Evolutionary conservation across 2,329 filamentous ascomycete genomes (phyloP).

Genomic region (Alternaria sp.): DNA sequence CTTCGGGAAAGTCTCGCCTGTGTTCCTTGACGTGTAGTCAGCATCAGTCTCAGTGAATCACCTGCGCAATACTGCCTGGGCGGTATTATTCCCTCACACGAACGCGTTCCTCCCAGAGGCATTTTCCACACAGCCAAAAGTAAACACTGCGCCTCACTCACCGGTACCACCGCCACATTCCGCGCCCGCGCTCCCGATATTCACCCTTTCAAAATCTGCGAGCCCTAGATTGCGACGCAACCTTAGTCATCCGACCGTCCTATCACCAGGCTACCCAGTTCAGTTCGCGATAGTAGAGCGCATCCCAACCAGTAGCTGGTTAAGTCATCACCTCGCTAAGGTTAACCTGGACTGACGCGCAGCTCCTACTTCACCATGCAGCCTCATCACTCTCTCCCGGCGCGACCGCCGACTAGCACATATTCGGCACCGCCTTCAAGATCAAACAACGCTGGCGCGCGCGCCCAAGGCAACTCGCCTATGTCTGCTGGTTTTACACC

Average conservation of each 20-base stretch:
- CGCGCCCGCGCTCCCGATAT: constrained; percentile 2
- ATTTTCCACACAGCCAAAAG: constrained; percentile 21
- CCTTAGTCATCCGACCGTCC: constrained; percentile 6
- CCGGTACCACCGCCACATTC: constrained; percentile 1
- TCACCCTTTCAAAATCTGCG: constrained; percentile 2
- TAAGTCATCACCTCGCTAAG: constrained; percentile 31
- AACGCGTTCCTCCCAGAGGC: background rate
- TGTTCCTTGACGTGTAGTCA: constrained; percentile 16
- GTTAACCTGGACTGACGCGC: constrained; percentile 27
- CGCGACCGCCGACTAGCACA: constrained; percentile 73
- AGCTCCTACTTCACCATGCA: constrained; percentile 32
- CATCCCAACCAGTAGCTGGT: constrained; percentile 27
- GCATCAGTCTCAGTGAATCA: constrained; percentile 13
- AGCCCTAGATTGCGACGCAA: background rate
- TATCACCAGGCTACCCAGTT: constrained; percentile 12
- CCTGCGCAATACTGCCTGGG: constrained; percentile 14
- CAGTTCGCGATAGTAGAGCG: constrained; percentile 6
- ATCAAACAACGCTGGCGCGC: constrained; percentile 37
- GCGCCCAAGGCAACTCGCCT: constrained; percentile 36
- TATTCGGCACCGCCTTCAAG: constrained; percentile 69
- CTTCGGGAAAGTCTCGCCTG: constrained; percentile 21
- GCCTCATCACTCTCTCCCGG: constrained; percentile 72
- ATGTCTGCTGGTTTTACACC: constrained; percentile 67
- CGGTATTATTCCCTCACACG: constrained; percentile 25
- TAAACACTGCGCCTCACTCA: constrained; percentile 13